Evolutionary conservation across 495 filamentous ascomycete species (phyloP).

Genomic region (Xylaria intraflava): DNA sequence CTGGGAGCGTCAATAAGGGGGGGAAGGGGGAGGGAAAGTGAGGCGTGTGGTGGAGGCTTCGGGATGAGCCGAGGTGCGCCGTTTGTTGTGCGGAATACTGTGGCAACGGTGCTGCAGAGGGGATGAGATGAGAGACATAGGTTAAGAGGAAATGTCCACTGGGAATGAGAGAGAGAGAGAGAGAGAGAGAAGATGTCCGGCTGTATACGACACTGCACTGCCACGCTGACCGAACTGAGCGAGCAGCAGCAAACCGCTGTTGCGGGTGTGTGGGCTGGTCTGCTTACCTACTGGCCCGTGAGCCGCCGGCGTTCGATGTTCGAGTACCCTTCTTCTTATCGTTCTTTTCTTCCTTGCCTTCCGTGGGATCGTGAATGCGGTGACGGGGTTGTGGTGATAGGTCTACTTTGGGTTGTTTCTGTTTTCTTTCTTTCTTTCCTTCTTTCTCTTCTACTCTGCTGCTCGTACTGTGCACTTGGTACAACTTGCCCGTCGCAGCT

Average conservation of each 20-base stretch:
- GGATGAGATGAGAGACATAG: neutral
- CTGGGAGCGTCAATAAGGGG: too few relatives aligned
- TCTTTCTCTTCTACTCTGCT: too few relatives aligned
- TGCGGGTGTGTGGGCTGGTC: neutral
- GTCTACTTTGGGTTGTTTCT: too few relatives aligned
- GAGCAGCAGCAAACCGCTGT: too few relatives aligned
- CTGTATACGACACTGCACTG: constrained; percentile 7
- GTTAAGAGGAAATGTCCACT: constrained; percentile 1
- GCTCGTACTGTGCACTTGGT: too few relatives aligned
- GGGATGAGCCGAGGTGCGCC: constrained; percentile 7
- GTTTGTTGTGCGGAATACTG: too few relatives aligned
- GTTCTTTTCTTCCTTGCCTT: too few relatives aligned
- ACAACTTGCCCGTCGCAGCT: too few relatives aligned
- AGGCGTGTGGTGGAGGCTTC: neutral
- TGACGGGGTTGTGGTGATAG: too few relatives aligned
- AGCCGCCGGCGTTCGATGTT: neutral
- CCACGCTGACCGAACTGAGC: constrained; percentile 8
- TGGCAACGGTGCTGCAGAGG: neutral
- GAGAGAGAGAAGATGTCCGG: neutral
- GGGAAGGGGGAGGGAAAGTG: neutral
- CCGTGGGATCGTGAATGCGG: neutral
- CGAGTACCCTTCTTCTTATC: neutral
- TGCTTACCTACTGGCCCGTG: neutral
- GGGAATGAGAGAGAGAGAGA: neutral
- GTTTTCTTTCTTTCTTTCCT: too few relatives aligned